These are phyloP conservation scores for Apiotrichum sp. DNA, from an alignment of 1,284 basidiomycete species.

Conservation along the genomic window DNA sequence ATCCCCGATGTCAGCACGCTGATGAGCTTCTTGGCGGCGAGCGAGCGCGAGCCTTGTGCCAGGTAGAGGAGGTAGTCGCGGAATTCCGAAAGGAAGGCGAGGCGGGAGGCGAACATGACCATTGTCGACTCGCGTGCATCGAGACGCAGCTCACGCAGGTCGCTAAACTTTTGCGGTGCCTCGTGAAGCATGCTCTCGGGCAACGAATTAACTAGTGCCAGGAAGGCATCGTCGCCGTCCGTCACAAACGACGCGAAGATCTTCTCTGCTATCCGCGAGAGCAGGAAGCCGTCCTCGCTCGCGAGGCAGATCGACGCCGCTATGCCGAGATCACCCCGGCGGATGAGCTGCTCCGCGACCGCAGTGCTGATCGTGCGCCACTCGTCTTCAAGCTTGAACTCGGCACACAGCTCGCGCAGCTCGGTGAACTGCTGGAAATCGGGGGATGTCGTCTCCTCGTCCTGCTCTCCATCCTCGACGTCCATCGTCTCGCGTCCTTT, in stretches of 20 bases:
- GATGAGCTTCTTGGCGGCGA: conserved; percentile 45
- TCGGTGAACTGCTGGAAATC: conserved; percentile 36
- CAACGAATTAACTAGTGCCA: conserved; percentile 30
- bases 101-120: conserved; percentile 36
- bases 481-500: conserved; percentile 16
- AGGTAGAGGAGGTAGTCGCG: conserved; percentile 49
- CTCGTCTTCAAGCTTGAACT: conserved; percentile 40
- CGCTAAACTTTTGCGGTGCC: conserved; percentile 26
- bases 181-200: conserved; percentile 35
- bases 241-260: conserved; percentile 46
- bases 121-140: conserved; percentile 6
- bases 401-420: conserved; percentile 35
- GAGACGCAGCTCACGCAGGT: conserved; percentile 21
- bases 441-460: conserved; percentile 15
- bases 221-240: conserved; percentile 32
- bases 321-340: conserved; percentile 41
- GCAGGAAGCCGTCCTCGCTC: conserved; percentile 41
- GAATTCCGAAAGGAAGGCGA: conserved; percentile 50
- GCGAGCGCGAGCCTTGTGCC: conserved; percentile 33
- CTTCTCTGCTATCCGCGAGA: conserved; percentile 46
- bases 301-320: conserved; percentile 47
- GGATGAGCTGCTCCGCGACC: conserved; percentile 43
- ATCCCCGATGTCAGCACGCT: conserved; percentile 43
- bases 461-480: conserved; percentile 20
- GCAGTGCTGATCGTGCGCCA: conserved; percentile 39